These are phyloP conservation scores for Xylaria cubensis DNA, from an alignment of 495 filamentous ascomycete genomes.

Conservation along the genomic window DNA sequence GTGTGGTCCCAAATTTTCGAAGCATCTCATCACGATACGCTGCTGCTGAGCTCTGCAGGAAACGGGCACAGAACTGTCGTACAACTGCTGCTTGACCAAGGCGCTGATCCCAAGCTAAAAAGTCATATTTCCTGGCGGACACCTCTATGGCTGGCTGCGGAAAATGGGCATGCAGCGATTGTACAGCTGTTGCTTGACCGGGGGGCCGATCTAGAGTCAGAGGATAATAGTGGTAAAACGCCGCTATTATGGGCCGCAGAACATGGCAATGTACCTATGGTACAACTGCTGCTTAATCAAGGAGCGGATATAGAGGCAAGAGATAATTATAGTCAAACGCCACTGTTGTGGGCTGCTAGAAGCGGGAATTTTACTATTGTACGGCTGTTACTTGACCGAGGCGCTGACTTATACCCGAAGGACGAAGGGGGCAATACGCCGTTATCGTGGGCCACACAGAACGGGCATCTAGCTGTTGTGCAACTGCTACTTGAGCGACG, in stretches of 20 bases:
- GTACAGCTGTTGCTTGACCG: neutral
- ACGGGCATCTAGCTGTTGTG: neutral
- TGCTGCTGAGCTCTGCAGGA: neutral
- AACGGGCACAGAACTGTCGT: neutral
- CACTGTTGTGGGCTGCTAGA: neutral
- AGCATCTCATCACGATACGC: neutral
- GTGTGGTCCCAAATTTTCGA: neutral
- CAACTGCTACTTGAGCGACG: neutral
- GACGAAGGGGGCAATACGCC: too few species aligned
- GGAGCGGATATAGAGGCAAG: neutral
- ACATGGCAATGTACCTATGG: too few species aligned
- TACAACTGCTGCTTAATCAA: neutral
- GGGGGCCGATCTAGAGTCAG: neutral
- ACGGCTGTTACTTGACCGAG: neutral
- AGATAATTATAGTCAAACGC: neutral
- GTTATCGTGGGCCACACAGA: neutral
- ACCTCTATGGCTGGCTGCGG: neutral
- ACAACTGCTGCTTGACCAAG: neutral
- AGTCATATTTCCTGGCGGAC: too few species aligned
- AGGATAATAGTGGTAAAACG: neutral
- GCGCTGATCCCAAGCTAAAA: neutral
- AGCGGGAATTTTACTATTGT: neutral
- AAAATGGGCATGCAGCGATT: neutral
- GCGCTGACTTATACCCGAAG: neutral
- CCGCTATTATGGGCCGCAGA: neutral